phyloP scores from a whole-genome alignment of 352 stramenopile species.

The Phytophthora melonis region DNA sequence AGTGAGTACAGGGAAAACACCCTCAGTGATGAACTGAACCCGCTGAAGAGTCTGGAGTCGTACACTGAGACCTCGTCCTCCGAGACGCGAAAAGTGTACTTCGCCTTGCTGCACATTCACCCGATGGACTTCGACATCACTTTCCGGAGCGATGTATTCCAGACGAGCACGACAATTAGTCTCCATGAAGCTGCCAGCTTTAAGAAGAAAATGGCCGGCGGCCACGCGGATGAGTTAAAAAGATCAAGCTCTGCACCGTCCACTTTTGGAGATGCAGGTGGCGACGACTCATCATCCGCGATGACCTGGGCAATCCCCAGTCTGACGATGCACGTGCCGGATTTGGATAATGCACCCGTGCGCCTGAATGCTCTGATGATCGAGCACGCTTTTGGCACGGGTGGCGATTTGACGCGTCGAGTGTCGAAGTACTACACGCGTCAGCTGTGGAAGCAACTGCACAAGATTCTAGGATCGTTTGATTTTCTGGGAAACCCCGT shows the following conservation, averaged over 20 bases:
- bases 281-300: conserved; percentile 57
- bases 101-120: conserved; percentile 88
- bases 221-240: conserved; percentile 42
- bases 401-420: conserved; percentile 77
- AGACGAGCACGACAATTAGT: conserved; percentile 67
- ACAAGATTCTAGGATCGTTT: conserved; percentile 90
- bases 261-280: conserved; percentile 33
- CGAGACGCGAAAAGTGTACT: conserved; percentile 89
- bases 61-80: conserved; percentile 74
- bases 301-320: conserved; percentile 86
- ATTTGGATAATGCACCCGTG: conserved; percentile 90
- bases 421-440: conserved; percentile 93
- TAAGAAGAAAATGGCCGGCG: conserved; percentile 48
- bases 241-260: conserved; percentile 34
- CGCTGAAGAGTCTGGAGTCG: conserved; percentile 73
- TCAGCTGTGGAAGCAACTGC: conserved; percentile 90
- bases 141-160: conserved; percentile 88
- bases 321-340: conserved; percentile 87
- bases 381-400: conserved; percentile 91
- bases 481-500: conserved; percentile 91
- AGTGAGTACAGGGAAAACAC: conserved; percentile 84
- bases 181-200: conserved; percentile 65
- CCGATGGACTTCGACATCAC: conserved; percentile 91
- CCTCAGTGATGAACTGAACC: conserved; percentile 79
- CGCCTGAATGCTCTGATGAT: conserved; percentile 90